These are phyloP conservation scores for Diaporthe nobilis DNA, from an alignment of 2,329 filamentous ascomycete species.

Conservation along the genomic window DNA sequence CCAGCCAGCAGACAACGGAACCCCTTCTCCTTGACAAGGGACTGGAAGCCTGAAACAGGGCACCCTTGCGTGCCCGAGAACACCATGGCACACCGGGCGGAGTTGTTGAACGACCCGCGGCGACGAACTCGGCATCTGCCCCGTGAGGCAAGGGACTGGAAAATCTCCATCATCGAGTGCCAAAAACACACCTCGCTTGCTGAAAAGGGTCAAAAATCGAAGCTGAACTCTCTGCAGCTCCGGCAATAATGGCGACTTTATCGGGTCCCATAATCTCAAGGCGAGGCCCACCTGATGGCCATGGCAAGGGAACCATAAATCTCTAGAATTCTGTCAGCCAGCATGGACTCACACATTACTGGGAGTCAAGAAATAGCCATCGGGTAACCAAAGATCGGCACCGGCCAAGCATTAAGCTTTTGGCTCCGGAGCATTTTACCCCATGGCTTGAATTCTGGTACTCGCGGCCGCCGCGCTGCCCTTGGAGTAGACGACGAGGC, in stretches of 20 bases:
- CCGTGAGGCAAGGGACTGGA: conserved; percentile 6
- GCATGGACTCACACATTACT: conserved; percentile 18
- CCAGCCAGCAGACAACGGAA: conserved; percentile 20
- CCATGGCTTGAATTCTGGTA: conserved; percentile 29
- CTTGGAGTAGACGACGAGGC: neutral
- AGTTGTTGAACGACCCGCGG: conserved; percentile 17
- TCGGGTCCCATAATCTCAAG: conserved; percentile 13
- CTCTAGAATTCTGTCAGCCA: neutral
- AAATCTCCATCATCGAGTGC: conserved; percentile 18
- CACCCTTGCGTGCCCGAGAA: conserved; percentile 20
- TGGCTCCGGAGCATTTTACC: conserved; percentile 34
- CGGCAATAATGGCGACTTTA: conserved; percentile 9
- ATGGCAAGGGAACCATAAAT: neutral
- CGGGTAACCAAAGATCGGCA: conserved; percentile 17
- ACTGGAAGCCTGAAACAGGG: conserved; percentile 22
- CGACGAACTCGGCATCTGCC: conserved; percentile 23
- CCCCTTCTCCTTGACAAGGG: conserved; percentile 31
- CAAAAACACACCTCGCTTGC: conserved; percentile 29
- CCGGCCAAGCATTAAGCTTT: conserved; percentile 34
- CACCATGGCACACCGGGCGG: conserved; percentile 27
- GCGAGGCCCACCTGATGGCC: conserved; percentile 22
- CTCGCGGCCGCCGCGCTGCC: neutral
- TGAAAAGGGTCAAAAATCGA: conserved; percentile 9
- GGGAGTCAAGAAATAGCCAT: conserved; percentile 7
- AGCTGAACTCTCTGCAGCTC: conserved; percentile 22